Base-by-base conservation (phyloP, 208 protist genomes). In the Leishmania lainsoni region DNA sequence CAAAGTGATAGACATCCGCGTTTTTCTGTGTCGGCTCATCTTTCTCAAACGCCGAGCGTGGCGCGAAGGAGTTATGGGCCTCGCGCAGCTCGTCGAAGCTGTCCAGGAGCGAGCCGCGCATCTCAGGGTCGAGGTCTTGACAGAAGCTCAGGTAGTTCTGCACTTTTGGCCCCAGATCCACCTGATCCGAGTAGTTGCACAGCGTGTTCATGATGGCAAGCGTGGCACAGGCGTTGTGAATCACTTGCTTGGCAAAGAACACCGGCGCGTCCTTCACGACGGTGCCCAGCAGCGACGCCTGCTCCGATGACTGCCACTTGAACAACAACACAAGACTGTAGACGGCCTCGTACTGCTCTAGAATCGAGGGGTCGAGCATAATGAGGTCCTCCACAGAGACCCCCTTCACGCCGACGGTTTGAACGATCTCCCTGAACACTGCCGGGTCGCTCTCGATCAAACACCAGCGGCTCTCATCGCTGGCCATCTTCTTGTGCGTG, bases 311-410 rank as follows among this genome's bases (percentile, higher is more conserved):
- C 61, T 89, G 90, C 91, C 91, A 99, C 89, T 99, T 99, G 92
- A 99, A 99, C 45, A 99, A 92, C 78, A 99, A 97, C 69, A 99
- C 97, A 17, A 99, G 84, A 6, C 99, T 98, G 79, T 99, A 98
- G 26, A 99, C 91, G 56, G 89, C 91, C 26, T 79, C 58, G 80
- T 89, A 89, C 66, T 75, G 58, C 61, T 81, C 68, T 56, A 97
- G 81, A 49, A 84, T 81, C 3, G 87, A 87, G 5, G 88, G 78
- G 77, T 99, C 98, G 0, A 99, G 90, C 10, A 84, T 80, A 72
- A 98, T 92, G 9, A 99, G 71, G 84, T 99, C 98, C 85, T 99
- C 97, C 8, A 99, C 98, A 65, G 99, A 93, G 1, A 99, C 87
- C 42, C 92, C 98, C 68, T 95, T 96, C 0, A 99, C 97, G n/a